Evolutionary conservation across 495 filamentous ascomycete species (phyloP), one percentile per base, ranked within the genome.

Genomic region (Lentithecium fluviatile): DNA sequence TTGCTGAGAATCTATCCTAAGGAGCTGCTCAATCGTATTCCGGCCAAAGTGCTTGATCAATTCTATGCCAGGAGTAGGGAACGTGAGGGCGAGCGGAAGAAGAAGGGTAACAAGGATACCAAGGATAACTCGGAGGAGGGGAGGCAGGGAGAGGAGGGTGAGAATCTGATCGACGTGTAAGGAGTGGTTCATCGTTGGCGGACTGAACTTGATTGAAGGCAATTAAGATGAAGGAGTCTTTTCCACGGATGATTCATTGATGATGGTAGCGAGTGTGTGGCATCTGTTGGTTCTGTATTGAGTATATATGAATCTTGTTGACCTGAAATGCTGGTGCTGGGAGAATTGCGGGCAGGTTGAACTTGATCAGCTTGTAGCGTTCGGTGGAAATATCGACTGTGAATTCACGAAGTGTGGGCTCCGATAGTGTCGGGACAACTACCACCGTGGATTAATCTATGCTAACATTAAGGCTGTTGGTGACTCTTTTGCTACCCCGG

Each of bases 1-100:
- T 73, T 99, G 69, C 83, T 99, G 55, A 83, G 95, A 66, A 95
- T 97, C 74, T 97, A 93, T 78, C 92, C 93, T 68, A 95, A 92
- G 82, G 95, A 97, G 69, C 78, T 96, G 68, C 87, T 99, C 67
- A 99, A 97, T 78, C 89, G 92, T 42, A 95, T 99, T 70, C 95
- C 94, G 51, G 87, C 89, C 79, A 93, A 95, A 75, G 77, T 95
- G 45, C 82, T 99, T 58, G 86, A 95, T 69, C 88, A 97, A 74
- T 99, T 87, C 78, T 99, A 97, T 76, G 81, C 85, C 65, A 82
- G 95, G 67, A 78, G 84, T 54, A 85, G 86, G 76, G 82, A 79
- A 24, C 83, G 84, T 72, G 79, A 73, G 42, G 82, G 80, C 67
- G 79, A 77, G 45, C 56, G 50, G 42, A 67, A 74, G 46, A 82